phyloP scores from a whole-genome alignment of 768 basidiomycete species.

The Leccinum disarticulatum region DNA sequence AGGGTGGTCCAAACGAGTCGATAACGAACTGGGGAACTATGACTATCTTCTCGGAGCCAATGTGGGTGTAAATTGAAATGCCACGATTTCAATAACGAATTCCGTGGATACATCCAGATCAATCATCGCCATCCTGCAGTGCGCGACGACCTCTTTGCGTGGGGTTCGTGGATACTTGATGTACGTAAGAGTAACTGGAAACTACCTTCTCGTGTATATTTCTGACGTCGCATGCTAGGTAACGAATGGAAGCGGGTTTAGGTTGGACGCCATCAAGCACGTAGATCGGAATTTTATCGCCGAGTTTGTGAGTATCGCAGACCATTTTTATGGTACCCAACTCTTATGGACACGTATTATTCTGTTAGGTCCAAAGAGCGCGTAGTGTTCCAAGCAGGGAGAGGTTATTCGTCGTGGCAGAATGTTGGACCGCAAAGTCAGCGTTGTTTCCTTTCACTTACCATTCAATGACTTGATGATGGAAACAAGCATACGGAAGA shows the following conservation, averaged over 20 bases:
- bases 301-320: constrained; percentile 53
- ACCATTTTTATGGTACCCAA: background rate
- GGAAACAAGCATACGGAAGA: constrained; percentile 41
- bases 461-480: background rate
- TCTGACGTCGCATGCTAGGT: constrained; percentile 42
- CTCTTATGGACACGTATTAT: background rate
- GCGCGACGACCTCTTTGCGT: constrained; percentile 65
- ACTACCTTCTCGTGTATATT: background rate
- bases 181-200: too few relatives aligned
- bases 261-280: constrained; percentile 92
- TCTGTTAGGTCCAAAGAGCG: constrained; percentile 49
- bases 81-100: constrained; percentile 5
- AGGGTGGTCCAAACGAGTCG: constrained; percentile 82
- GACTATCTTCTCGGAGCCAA: constrained; percentile 79
- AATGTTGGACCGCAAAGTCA: constrained; percentile 80
- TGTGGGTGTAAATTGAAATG: constrained; percentile 39
- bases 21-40: too few relatives aligned
- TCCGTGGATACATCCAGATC: constrained; percentile 47
- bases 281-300: constrained; percentile 70
- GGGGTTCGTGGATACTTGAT: constrained; percentile 79
- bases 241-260: constrained; percentile 70
- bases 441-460: constrained; percentile 17
- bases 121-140: constrained; percentile 84
- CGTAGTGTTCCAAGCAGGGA: constrained; percentile 45
- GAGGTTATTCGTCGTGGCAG: constrained; percentile 67